Base-by-base conservation (phyloP, 345 rosid species). In the Euphorbia peplus region DNA sequence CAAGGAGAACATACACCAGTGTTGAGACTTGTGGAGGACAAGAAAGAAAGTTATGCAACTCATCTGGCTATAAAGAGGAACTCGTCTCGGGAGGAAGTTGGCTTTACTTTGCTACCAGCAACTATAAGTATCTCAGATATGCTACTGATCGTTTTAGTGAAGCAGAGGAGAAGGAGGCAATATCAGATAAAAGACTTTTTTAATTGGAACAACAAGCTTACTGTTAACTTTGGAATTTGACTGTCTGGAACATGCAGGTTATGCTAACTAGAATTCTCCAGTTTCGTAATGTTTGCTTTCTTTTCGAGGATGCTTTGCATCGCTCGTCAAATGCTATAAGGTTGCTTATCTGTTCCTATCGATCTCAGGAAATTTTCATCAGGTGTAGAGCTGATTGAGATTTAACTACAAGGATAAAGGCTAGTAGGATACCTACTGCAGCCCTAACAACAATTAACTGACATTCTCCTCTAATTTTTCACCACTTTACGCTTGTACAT, bases 21-120 rank as follows among this genome's bases (percentile, higher is more conserved):
- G 50, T 58, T 30, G 75, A 79, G 55, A 65, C 56, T 19, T 85
- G 88, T 69, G 85, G 87, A 41, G 78, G 82, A 50, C 83, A 75
- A 54, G 86, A 86, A 55, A 79, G 80, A 72, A 46, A 22, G 13
- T 79, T 74, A 32, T 86, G 86, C 41, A 63, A 76, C 60, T 86
- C 93, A 19, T 69, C 90, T 7, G 78, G 87, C 22, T 86, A 74
- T 72, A 68, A 18, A 59, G 86, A 84, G 70, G 90, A 88, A 59
- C 66, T 85, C 54, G 76, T 83, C 8, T 86, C 87, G 90, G 93
- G 80, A 70, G 88, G 77, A 67, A 84, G 85, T 55, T 86, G 93
- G 89, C 55, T 83, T 68, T 86, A 78, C 64, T 80, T 84, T 26
- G 90, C 86, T 30, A 86, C 90, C 1, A 86, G 88, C 22, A 78